Evolutionary conservation across 768 basidiomycete species (phyloP).

Genomic region (Saitozyma sp.): DNA sequence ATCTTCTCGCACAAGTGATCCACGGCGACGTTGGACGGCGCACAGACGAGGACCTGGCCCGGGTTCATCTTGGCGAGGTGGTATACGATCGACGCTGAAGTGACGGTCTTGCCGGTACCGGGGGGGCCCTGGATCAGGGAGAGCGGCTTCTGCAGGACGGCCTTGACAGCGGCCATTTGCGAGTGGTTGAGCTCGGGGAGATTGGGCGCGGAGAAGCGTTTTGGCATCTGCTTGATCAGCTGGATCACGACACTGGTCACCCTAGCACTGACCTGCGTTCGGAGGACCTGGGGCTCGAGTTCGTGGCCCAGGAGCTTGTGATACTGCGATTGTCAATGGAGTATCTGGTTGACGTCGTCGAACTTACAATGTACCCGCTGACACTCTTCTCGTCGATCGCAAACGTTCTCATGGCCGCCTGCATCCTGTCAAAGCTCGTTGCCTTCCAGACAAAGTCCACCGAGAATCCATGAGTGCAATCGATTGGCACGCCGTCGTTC

Average conservation of each 20-base stretch:
- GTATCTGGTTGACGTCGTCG: not conserved
- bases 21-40: constrained; percentile 98
- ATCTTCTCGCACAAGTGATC: constrained; percentile 99
- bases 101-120: constrained; percentile 98
- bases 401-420: constrained; percentile 99
- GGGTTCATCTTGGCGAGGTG: constrained; percentile 99
- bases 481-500: constrained; percentile 88
- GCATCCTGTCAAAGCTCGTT: constrained; percentile 99
- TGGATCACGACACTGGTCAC: not conserved
- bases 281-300: constrained; percentile 79
- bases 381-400: constrained; percentile 99
- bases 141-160: constrained; percentile 94
- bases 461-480: constrained; percentile 89
- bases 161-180: constrained; percentile 99
- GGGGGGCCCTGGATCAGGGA: constrained; percentile 98
- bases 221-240: constrained; percentile 76
- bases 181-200: constrained; percentile 98
- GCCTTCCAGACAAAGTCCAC: constrained; percentile 99
- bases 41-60: constrained; percentile 96
- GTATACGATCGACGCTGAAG: constrained; percentile 97
- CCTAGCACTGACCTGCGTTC: constrained; percentile 41
- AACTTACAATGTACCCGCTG: constrained; percentile 89
- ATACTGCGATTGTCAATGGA: constrained; percentile 62
- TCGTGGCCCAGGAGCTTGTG: constrained; percentile 98
- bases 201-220: constrained; percentile 92